Base-by-base conservation (phyloP, 2,329 filamentous ascomycete genomes). In the Tolypocladium endophyticum region DNA sequence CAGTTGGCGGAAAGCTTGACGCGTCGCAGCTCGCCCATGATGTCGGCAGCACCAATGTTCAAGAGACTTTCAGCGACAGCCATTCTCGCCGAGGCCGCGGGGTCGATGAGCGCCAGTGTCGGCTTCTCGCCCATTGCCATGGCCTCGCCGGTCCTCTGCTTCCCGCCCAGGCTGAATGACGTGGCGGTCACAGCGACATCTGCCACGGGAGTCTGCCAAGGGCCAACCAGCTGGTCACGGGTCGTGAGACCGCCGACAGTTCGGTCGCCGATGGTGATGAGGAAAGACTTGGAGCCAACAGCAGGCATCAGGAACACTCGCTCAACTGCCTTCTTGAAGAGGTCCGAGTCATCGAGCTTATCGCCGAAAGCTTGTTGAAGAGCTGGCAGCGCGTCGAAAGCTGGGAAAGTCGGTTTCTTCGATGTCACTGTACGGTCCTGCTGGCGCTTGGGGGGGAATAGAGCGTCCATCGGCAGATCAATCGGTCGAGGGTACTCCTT, bases 61-160 rank as follows among this genome's bases (percentile, higher is more conserved):
- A 96, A 87, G 61, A 99, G 79, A 61, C 89, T 91, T 76, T 99
- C 94, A 1, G 88, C 92, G 61, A 99, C 92, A 2, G 94, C 92
- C 94, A 99, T 99, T 58, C 92, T 86, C 20, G 94, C 92, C 25
- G 94, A 97, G 28, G 94, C 91, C 52, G 87, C 89, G 3, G 93
- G 84, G 5, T 90, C 93, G 61, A 99, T 96, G 28, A 99, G 81
- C 7, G 94, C 94, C 59, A 99, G 77, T 0, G 87, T 88, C 50
- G 92, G 90, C 75, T 89, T 94, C 75, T 97, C 93, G 39, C 94
- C 94, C 88, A 96, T 95, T 1, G 92, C 88, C 90, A 97, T 96
- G n/a, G 92, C 92, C 73, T 97, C 94, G 65, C 94, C 94, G 35
- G 87, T 89, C 68, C 82, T 87, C 55, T 88, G 81, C 61, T 87